Conservation (phyloP, 805 yeast genomes). For the Lachancea waltii region DNA sequence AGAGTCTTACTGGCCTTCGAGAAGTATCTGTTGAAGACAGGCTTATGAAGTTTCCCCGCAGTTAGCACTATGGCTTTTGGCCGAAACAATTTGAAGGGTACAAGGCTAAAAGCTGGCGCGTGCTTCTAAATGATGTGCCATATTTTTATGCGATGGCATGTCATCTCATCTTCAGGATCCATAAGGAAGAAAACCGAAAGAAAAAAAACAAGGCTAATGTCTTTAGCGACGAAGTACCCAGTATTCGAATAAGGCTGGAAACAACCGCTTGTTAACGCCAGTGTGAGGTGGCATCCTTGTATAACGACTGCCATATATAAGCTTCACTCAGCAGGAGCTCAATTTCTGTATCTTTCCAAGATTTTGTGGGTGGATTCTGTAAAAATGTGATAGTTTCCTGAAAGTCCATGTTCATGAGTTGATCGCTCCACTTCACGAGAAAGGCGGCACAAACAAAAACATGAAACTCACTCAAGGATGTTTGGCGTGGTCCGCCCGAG, state of each 20-base stretch:
- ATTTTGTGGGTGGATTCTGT: slow-evolving; percentile 80
- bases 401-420: slow-evolving; percentile 78
- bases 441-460: slow-evolving; percentile 98
- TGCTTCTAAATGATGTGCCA: background rate
- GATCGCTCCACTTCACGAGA: slow-evolving; percentile 77
- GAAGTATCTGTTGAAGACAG: background rate
- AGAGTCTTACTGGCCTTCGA: background rate
- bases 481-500: slow-evolving; percentile 14
- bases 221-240: slow-evolving; percentile 1
- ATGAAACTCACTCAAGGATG: slow-evolving; percentile 71
- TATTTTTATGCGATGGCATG: background rate
- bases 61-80: background rate
- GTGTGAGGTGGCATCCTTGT: slow-evolving; percentile 86
- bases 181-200: background rate
- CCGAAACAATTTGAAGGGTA: slow-evolving; percentile 5
- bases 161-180: background rate
- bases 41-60: background rate
- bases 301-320: slow-evolving; percentile 90
- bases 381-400: slow-evolving; percentile 89
- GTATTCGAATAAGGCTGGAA: background rate
- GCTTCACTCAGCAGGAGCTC: slow-evolving; percentile 93
- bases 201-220: slow-evolving; percentile 4
- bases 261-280: slow-evolving; percentile 36
- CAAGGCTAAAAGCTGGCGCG: background rate
- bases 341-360: slow-evolving; percentile 84